Evolutionary conservation across 306 rosid species (phyloP), one percentile per base, ranked within the genome.

Genomic region (Ochetophila trinervis): DNA sequence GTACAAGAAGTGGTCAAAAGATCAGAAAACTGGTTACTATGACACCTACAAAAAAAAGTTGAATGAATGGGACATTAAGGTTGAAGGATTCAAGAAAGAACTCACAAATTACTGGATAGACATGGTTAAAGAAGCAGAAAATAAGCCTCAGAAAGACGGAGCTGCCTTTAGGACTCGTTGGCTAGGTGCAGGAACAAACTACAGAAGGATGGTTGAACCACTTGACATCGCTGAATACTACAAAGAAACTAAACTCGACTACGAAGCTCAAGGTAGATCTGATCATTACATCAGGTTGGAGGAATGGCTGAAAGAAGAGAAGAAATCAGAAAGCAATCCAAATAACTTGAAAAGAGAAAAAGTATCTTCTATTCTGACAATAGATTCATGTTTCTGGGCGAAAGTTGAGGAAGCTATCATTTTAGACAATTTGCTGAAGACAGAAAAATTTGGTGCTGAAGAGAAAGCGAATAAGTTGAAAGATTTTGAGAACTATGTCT

Each of bases 331-430:
- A 48, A 45, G 0, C 6, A 11, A 0, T 19, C 16, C 66, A 19
- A 66, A 45, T 17, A 60, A 17, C 1, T 3, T 7, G 18, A 74
- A 57, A 9, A 76, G 11, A 27, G 52, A 62, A 42, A 61, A 53
- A 5, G 84, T 86, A 58, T 60, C 63, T 12, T 35, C 65, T 19
- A 67, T 63, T 68, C 75, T 86, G 49, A 91, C 85, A 2, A 35
- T 78, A 30, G 96, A 86, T 78, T 86, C 96, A n/a, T 85, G 91
- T 74, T 91, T 91, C 58, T 86, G 94, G 94, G 88, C 83, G 30
- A 55, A 56, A 10, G 94, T 88, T 34, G 97, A 91, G 74, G 90
- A 86, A 60, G 89, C 91, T 53, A 65, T 48, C 8, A 57, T 81
- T 22, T 71, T 34, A 4, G 79, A 82, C 60, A 5, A 67, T 4